Conservation (phyloP, 352 stramenopile species). For the Thalassiosira exigua region DNA sequence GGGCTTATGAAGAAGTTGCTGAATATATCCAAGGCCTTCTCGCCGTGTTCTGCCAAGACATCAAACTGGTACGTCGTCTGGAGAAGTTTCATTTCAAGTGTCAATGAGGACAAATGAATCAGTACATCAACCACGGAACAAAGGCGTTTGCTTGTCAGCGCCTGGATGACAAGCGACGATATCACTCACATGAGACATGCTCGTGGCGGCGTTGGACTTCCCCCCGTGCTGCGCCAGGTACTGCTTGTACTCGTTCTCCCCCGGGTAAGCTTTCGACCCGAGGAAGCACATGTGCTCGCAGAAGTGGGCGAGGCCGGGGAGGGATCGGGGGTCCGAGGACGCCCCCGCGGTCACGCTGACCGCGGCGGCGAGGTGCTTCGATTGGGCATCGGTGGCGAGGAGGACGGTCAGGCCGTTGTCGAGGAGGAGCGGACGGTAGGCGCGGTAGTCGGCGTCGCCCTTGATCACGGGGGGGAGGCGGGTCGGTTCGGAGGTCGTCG, state of each 20-base stretch:
- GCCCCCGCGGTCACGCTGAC: constrained; percentile 81
- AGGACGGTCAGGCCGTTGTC: constrained; percentile 70
- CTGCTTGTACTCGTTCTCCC: constrained; percentile 85
- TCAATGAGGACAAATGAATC: too few relatives aligned
- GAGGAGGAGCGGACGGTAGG: constrained; percentile 66
- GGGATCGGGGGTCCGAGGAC: constrained; percentile 76
- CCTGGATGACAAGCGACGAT: constrained; percentile 9
- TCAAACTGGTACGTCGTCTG: constrained; percentile 49
- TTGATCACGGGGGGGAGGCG: constrained; percentile 46
- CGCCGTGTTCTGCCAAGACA: constrained; percentile 66
- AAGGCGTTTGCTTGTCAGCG: constrained; percentile 1
- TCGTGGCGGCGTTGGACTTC: constrained; percentile 88
- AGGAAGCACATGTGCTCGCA: constrained; percentile 98
- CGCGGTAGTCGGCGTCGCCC: constrained; percentile 73
- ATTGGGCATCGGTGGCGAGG: constrained; percentile 74
- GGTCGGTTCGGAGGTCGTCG: constrained; percentile 59
- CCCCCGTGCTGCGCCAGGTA: constrained; percentile 93
- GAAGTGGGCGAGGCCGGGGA: constrained; percentile 82
- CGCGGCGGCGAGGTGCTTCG: constrained; percentile 78
- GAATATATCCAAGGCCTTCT: constrained; percentile 93
- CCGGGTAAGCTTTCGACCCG: constrained; percentile 94
- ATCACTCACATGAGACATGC: not conserved
- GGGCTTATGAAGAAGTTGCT: constrained; percentile 95
- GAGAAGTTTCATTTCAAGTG: too few relatives aligned
- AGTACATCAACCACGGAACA: not conserved